Conservation (phyloP, 805 yeast species). For the Teunomyces lycoperdinae region DNA sequence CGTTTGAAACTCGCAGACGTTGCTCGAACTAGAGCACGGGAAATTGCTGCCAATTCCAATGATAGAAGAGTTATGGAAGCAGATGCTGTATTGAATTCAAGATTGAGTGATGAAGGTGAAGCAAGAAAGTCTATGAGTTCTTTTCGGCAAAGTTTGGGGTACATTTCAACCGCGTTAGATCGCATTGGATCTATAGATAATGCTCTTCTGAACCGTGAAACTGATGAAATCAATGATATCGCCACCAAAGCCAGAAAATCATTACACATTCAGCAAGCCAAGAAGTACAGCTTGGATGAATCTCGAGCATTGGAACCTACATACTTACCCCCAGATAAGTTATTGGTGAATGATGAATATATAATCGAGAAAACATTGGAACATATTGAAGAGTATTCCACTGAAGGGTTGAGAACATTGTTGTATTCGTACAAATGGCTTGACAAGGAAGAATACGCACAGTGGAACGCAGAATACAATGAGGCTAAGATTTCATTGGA, state of each 20-base stretch:
- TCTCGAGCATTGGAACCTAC: background rate
- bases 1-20: constrained; percentile 55
- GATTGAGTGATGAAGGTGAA: constrained; percentile 35
- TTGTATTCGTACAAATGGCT: constrained; percentile 79
- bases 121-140: constrained; percentile 31
- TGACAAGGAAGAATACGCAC: constrained; percentile 51
- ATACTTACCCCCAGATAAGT: constrained; percentile 44
- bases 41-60: constrained; percentile 54
- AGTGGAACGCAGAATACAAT: constrained; percentile 66
- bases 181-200: constrained; percentile 48
- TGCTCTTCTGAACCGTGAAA: constrained; percentile 43
- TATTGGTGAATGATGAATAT: constrained; percentile 70
- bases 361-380: constrained; percentile 80
- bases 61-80: constrained; percentile 79
- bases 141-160: constrained; percentile 24
- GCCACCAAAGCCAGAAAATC: constrained; percentile 54
- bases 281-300: constrained; percentile 45
- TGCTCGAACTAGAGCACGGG: constrained; percentile 64
- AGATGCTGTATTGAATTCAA: constrained; percentile 60
- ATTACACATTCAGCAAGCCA: constrained; percentile 55
- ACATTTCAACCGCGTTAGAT: constrained; percentile 11
- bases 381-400: constrained; percentile 90
- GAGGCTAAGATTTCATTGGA: constrained; percentile 74
- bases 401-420: constrained; percentile 91
- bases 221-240: constrained; percentile 52